Base-by-base conservation (phyloP, 345 rosid species). In the Sisymbrium irio region DNA sequence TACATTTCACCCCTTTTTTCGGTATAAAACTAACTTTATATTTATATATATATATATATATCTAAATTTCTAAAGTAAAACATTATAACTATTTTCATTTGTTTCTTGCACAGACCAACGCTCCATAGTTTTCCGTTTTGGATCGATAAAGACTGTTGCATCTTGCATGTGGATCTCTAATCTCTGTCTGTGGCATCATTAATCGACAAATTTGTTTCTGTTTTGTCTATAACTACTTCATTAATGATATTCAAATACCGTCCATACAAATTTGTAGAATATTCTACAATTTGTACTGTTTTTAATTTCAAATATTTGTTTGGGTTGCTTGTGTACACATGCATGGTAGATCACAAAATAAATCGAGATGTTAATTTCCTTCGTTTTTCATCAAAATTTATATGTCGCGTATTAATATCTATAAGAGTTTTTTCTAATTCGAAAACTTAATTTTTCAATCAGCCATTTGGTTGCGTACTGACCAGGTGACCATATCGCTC, bases 101-200 rank as follows among this genome's bases (percentile, higher is more conserved):
- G 72, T 50, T 66, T 74, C 78, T 67, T 58, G 67, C 19, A 39
- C 8, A 67, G 28, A 37, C 51, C 62, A 74, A 66, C 67, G 72
- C 61, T 66, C 67, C 67, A 74, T 59, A 59, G 62, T 58, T 67
- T 74, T 66, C 45, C 54, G 35, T 59, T 74, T 59, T 11, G 54
- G n/a, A 47, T 49, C 27, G 78, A 74, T 20, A 49, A 49, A 47
- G 67, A 58, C 62, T 1, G 44, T 66, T 66, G 73, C 78, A 74
- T 1, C 36, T 66, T 66, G 73, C 78, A 74, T 74, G 73, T 74
- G 73, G 67, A 47, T 66, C 27, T 7, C 39, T 1, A 73, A n/a
- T n/a, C n/a, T n/a, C n/a, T n/a, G n/a, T n/a, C n/a, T n/a, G n/a
- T 7, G 67, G 45, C 64, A 58, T 47, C 59, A 37, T 37, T 65